Conservation (phyloP, 2,329 filamentous ascomycete species). For the Cadophora sp. region DNA sequence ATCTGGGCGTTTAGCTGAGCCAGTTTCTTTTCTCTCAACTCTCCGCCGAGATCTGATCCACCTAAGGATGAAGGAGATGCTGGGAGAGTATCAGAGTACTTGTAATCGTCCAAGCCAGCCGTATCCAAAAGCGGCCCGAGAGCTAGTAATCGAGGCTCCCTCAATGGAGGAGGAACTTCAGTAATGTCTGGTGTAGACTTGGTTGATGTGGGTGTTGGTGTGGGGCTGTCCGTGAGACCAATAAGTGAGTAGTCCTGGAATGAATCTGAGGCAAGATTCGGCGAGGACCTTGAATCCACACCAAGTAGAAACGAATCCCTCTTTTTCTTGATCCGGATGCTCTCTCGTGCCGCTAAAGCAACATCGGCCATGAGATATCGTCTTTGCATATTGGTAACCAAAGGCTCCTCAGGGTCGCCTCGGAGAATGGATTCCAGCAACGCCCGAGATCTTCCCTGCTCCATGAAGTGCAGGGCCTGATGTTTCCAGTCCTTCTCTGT, state of each 20-base stretch:
- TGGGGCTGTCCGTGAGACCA: conserved; percentile 4
- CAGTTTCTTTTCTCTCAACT: conserved; percentile 7
- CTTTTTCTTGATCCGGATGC: conserved; percentile 11
- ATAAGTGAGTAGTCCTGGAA: conserved; percentile 3
- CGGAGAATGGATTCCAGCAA: conserved; percentile 13
- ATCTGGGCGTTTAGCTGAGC: conserved; percentile 7
- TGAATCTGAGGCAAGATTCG: not conserved
- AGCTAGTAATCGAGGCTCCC: conserved; percentile 10
- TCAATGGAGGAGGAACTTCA: not conserved
- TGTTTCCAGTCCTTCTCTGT: conserved; percentile 17
- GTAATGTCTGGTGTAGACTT: not conserved
- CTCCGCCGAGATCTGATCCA: conserved; percentile 14
- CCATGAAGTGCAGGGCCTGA: conserved; percentile 19
- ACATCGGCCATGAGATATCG: conserved; percentile 17
- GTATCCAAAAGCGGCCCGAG: conserved; percentile 17
- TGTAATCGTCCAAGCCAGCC: conserved; percentile 17
- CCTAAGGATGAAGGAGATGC: conserved; percentile 13
- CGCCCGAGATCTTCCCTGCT: conserved; percentile 16
- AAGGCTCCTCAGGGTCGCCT: conserved; percentile 10
- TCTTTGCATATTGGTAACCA: conserved; percentile 18
- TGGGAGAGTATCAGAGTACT: conserved; percentile 4
- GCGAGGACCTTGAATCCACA: not conserved
- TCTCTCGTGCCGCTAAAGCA: conserved; percentile 15
- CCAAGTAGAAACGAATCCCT: conserved; percentile 10
- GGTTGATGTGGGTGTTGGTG: not conserved